Evolutionary conservation across 1,284 basidiomycete genomes (phyloP).

Genomic region (Sanghuangporus sanghuang): DNA sequence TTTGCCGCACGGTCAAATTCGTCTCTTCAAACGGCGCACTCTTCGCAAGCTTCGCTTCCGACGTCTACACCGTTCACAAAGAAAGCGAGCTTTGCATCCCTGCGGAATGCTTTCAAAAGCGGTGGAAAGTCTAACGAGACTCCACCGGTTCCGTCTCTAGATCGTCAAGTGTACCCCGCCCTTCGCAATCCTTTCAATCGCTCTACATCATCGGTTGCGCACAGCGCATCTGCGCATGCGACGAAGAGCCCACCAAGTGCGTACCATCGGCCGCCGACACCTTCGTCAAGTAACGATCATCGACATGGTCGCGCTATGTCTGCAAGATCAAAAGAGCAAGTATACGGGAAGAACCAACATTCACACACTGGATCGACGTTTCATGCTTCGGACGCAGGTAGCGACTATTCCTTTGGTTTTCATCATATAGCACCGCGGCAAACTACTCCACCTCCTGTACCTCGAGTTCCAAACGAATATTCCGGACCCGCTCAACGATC

Average conservation of each 20-base stretch:
- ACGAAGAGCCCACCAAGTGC: constrained; percentile 39
- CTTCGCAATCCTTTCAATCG: constrained; percentile 76
- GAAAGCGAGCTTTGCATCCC: constrained; percentile 81
- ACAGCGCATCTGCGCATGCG: constrained; percentile 28
- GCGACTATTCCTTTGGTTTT: constrained; percentile 52
- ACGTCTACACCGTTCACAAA: constrained; percentile 62
- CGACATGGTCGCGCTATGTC: constrained; percentile 34
- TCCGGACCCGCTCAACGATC: constrained; percentile 36
- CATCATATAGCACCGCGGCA: constrained; percentile 27
- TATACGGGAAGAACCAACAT: constrained; percentile 60
- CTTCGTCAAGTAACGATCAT: constrained; percentile 39
- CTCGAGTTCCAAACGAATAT: constrained; percentile 61
- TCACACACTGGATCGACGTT: constrained; percentile 70
- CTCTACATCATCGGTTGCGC: constrained; percentile 65
- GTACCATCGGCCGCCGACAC: constrained; percentile 59
- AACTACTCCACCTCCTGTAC: constrained; percentile 69
- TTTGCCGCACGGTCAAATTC: constrained; percentile 35
- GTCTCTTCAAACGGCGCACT: constrained; percentile 55
- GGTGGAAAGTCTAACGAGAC: constrained; percentile 46
- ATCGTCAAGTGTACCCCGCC: constrained; percentile 60
- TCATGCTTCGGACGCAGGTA: constrained; percentile 62
- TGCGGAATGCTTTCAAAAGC: constrained; percentile 85
- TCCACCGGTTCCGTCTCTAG: constrained; percentile 64
- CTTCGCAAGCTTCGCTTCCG: constrained; percentile 63
- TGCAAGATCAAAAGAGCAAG: constrained; percentile 49